phyloP scores from a whole-genome alignment of 495 filamentous ascomycete genomes.

The Penicillium bovifimosum region DNA sequence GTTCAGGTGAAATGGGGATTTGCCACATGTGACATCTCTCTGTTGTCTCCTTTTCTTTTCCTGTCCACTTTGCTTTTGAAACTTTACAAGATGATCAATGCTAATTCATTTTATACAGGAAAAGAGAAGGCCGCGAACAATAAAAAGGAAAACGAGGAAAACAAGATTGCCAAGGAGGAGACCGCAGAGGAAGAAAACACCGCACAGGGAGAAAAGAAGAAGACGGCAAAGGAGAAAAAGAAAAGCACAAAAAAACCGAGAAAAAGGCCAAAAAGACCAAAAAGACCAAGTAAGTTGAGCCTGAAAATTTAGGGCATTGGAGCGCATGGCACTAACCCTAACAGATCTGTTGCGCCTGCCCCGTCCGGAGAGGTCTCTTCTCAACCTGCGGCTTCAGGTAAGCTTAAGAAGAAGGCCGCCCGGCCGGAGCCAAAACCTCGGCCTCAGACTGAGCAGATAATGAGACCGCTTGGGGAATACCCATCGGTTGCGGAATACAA shows the following conservation, averaged over 20 bases:
- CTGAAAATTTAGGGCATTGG: conserved; percentile 15
- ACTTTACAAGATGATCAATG: neutral
- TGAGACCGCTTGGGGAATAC: conserved; percentile 26
- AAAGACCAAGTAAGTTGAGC: too few relatives aligned
- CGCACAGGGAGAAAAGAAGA: too few relatives aligned
- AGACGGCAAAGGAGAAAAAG: too few relatives aligned
- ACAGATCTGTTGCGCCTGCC: conserved; percentile 21
- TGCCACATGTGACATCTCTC: too few relatives aligned
- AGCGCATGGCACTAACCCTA: conserved; percentile 23
- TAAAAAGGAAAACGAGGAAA: too few relatives aligned
- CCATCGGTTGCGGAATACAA: conserved; percentile 23
- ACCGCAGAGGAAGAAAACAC: too few relatives aligned
- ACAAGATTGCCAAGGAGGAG: too few relatives aligned
- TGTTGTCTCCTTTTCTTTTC: neutral
- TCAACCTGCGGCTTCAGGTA: conserved; percentile 13
- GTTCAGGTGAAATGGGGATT: neutral
- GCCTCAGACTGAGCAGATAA: conserved; percentile 12
- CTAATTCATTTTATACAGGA: too few relatives aligned
- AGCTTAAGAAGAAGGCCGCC: conserved; percentile 16
- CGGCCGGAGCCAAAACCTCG: conserved; percentile 4
- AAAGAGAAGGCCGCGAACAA: too few relatives aligned
- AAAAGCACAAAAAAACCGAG: too few relatives aligned
- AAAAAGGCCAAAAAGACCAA: too few relatives aligned
- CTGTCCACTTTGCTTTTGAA: too few relatives aligned
- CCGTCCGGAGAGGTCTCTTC: conserved; percentile 8